Conservation (phyloP, 2,329 filamentous ascomycete genomes). For the Madurella mycetomatis region DNA sequence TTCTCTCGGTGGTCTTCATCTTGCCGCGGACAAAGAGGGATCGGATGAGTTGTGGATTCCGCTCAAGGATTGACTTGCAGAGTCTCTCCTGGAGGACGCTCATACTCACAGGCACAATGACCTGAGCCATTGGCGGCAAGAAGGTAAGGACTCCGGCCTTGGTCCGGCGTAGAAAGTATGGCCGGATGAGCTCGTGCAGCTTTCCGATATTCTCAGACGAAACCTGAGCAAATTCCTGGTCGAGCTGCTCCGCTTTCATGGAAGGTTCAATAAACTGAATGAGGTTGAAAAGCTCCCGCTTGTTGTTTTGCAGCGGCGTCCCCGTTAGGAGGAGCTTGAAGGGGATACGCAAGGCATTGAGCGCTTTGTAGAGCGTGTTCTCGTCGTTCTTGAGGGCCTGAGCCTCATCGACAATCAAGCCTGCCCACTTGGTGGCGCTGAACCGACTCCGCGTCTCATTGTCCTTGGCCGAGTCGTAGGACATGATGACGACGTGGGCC, state of each 20-base stretch:
- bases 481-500: constrained; percentile 90
- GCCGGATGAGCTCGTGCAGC: constrained; percentile 77
- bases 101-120: constrained; percentile 96
- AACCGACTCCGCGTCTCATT: constrained; percentile 63
- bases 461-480: constrained; percentile 84
- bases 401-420: constrained; percentile 88
- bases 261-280: constrained; percentile 82
- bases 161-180: constrained; percentile 68
- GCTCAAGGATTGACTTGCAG: constrained; percentile 87
- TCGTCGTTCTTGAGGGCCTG: constrained; percentile 93
- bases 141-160: constrained; percentile 90
- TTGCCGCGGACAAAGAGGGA: constrained; percentile 72
- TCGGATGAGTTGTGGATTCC: constrained; percentile 83
- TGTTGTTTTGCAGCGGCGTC: constrained; percentile 93
- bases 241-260: constrained; percentile 65
- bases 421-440: constrained; percentile 72
- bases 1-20: constrained; percentile 66
- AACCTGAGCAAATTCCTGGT: constrained; percentile 70
- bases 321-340: constrained; percentile 86
- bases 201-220: constrained; percentile 76
- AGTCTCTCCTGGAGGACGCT: constrained; percentile 88
- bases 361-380: constrained; percentile 71
- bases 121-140: constrained; percentile 86
- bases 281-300: constrained; percentile 92
- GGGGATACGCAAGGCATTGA: constrained; percentile 69